Percentiles rank a stretch among this genome's conserved stretches.
Evolutionary conservation across 148 eudicot species (phyloP).

Genomic region (Cornus florida): DNA sequence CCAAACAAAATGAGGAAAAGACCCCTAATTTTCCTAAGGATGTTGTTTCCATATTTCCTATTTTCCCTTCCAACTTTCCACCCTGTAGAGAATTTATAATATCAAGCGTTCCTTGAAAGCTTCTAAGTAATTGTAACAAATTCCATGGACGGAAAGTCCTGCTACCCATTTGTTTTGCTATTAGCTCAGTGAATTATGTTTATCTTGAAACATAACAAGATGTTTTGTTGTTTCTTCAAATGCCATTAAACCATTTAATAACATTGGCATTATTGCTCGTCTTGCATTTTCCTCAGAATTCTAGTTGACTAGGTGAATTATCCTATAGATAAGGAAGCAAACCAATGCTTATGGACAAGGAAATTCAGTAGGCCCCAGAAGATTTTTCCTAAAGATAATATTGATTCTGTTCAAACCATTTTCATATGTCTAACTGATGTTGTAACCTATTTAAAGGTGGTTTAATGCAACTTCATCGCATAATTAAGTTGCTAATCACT

Average conservation of each 20-base stretch:
- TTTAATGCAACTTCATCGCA: background rate
- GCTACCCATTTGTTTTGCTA: background rate
- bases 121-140: background rate
- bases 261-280: background rate
- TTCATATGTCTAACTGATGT: background rate
- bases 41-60: no score
- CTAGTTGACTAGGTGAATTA: background rate
- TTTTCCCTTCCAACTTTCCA: no score
- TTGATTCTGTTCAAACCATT: background rate
- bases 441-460: background rate
- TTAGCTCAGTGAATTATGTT: background rate
- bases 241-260: background rate
- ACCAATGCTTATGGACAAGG: background rate
- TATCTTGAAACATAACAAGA: no score
- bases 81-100: no score
- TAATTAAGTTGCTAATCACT: background rate
- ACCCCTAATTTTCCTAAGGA: no score
- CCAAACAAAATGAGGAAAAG: no score
- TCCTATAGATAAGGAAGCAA: background rate
- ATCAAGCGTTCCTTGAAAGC: no score
- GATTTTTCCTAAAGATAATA: background rate
- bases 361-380: background rate
- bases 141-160: background rate
- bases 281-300: background rate
- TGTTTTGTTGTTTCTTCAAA: no score